Conservation (phyloP, 73 alveolate genomes). For the Paramecium biaurelia region DNA sequence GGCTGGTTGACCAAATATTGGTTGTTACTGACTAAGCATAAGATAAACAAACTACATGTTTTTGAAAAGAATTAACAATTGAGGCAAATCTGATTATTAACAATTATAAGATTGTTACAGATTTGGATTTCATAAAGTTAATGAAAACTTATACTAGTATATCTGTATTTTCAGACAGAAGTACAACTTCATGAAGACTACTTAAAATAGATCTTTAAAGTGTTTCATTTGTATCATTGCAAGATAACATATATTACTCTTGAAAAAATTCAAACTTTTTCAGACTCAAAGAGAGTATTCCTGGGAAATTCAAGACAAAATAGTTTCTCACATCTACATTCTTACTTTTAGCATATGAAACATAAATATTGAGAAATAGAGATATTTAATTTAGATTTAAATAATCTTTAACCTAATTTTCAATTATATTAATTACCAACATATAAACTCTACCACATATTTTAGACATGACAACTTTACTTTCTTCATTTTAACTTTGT, state of each 20-base stretch:
- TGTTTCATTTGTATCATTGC: background rate
- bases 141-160: background rate
- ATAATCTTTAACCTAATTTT: background rate
- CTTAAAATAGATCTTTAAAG: background rate
- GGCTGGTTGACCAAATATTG: background rate
- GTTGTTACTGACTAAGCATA: constrained; percentile 26
- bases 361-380: background rate
- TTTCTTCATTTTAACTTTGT: constrained; percentile 27
- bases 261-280: constrained; percentile 50
- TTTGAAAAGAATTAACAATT: background rate
- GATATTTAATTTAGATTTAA: background rate
- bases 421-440: background rate
- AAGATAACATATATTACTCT: background rate
- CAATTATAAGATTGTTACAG: background rate
- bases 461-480: constrained; percentile 46
- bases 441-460: constrained; percentile 53
- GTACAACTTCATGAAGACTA: constrained; percentile 58
- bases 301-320: constrained; percentile 58
- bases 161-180: background rate
- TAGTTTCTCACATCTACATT: constrained; percentile 32
- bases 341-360: constrained; percentile 22
- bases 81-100: background rate
- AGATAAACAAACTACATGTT: background rate
- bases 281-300: background rate
- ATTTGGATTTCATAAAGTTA: background rate